A percentile compares a stretch with the other conserved stretches of the same genome.
Conservation (phyloP, 257 asterid genomes). For the Solanum sitiens region DNA sequence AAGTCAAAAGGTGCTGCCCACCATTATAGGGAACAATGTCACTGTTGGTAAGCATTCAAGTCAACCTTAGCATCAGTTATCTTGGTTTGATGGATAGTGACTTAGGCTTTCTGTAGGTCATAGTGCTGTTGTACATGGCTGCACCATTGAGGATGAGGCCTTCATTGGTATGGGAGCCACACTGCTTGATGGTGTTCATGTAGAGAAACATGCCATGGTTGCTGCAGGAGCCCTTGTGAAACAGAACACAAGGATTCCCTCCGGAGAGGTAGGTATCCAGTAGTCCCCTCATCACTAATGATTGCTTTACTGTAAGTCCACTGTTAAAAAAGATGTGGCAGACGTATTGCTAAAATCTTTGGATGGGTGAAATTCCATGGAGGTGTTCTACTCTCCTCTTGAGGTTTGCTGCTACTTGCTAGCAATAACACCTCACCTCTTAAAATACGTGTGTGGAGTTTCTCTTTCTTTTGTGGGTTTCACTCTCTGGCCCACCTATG, state of each 20-base stretch:
- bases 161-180: conserved; percentile 90
- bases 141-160: conserved; percentile 78
- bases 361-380: background rate
- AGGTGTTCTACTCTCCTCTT: background rate
- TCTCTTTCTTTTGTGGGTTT: background rate
- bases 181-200: conserved; percentile 81
- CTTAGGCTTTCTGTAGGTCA: conserved; percentile 44
- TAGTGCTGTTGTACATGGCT: conserved; percentile 81
- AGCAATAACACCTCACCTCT: background rate
- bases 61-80: background rate
- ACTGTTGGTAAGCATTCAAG: conserved; percentile 47
- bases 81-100: background rate
- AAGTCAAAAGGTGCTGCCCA: conserved; percentile 64
- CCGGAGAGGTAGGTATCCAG: conserved; percentile 21
- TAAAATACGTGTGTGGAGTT: background rate
- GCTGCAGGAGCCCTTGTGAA: conserved; percentile 89
- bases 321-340: background rate
- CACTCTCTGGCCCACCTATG: background rate
- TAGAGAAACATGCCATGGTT: conserved; percentile 84
- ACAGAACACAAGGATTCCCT: conserved; percentile 50
- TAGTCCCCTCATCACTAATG: background rate
- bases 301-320: background rate
- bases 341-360: background rate
- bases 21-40: conserved; percentile 68
- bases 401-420: background rate